A percentile compares a stretch with the other conserved stretches of the same genome.
Evolutionary conservation across 257 asterid genomes (phyloP).

Genomic region (Jacaranda copaia): DNA sequence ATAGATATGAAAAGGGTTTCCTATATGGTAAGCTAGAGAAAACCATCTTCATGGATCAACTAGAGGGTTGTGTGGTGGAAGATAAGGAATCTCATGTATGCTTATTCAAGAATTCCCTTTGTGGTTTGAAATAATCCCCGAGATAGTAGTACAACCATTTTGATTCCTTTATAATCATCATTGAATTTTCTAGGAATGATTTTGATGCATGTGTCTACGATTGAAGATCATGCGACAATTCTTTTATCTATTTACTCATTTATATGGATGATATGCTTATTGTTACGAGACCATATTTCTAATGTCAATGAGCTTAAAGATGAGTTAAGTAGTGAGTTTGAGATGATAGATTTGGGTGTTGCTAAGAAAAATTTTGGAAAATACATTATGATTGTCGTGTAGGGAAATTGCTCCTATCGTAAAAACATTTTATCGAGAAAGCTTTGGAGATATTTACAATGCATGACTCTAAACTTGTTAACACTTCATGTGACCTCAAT

Average conservation of each 20-base stretch:
- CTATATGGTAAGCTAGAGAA: slow-evolving; percentile 3
- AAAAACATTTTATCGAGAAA: not conserved
- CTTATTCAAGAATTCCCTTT: not conserved
- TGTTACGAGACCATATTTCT: not conserved
- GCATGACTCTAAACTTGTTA: not conserved
- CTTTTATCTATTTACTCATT: not conserved
- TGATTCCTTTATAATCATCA: slow-evolving; percentile 6
- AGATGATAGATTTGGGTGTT: slow-evolving; percentile 28
- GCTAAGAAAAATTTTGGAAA: slow-evolving; percentile 28
- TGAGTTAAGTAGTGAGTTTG: slow-evolving; percentile 7
- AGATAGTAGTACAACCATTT: slow-evolving; percentile 21
- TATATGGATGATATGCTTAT: slow-evolving; percentile 23
- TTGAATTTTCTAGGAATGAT: not conserved
- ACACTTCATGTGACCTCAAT: not conserved
- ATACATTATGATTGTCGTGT: not conserved
- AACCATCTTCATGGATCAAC: slow-evolving; percentile 5
- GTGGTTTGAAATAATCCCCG: not conserved
- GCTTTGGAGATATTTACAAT: not conserved
- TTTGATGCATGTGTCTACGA: slow-evolving; percentile 1
- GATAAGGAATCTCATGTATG: not conserved
- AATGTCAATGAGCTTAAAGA: not conserved
- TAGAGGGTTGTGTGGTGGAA: not conserved
- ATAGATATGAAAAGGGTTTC: slow-evolving; percentile 8
- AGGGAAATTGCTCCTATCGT: not conserved
- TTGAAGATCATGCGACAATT: not conserved